These are phyloP conservation scores for Parathielavia appendiculata DNA, from an alignment of 495 filamentous ascomycete genomes.

Conservation along the genomic window DNA sequence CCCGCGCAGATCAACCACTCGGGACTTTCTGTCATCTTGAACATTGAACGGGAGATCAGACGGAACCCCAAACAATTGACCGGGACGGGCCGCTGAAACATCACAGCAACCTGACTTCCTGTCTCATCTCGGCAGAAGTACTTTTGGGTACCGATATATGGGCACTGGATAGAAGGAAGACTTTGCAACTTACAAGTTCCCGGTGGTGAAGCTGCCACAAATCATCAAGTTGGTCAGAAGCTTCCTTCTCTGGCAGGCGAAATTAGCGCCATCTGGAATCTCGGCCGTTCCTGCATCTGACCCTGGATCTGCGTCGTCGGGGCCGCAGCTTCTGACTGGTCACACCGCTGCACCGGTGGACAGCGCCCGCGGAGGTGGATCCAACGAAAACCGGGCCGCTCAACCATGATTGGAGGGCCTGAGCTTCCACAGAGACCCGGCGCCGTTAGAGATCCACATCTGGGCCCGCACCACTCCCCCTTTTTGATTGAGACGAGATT, in stretches of 20 bases:
- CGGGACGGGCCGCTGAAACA: no score
- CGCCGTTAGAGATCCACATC: constrained; percentile 15
- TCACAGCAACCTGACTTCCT: no score
- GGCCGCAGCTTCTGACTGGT: constrained; percentile 14
- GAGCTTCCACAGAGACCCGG: neutral
- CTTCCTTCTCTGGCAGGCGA: constrained; percentile 18
- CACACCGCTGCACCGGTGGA: constrained; percentile 7
- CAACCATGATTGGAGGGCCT: constrained; percentile 2
- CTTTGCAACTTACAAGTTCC: no score
- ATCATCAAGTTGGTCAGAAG: neutral
- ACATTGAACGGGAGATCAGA: neutral
- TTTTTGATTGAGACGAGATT: constrained; percentile 35
- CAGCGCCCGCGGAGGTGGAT: constrained; percentile 10
- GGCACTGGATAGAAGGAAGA: no score
- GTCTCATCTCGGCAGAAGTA: no score
- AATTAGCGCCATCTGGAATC: constrained; percentile 27
- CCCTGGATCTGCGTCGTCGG: constrained; percentile 2
- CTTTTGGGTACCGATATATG: no score
- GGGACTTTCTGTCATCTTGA: neutral
- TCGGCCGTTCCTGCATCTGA: constrained; percentile 24
- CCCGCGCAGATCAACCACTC: neutral
- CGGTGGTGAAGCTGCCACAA: neutral
- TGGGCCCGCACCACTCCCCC: constrained; percentile 17
- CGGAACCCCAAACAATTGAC: neutral
- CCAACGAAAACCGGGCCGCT: constrained; percentile 12